Evolutionary conservation across 768 basidiomycete species (phyloP).

Genomic region (Amanita molliuscula): DNA sequence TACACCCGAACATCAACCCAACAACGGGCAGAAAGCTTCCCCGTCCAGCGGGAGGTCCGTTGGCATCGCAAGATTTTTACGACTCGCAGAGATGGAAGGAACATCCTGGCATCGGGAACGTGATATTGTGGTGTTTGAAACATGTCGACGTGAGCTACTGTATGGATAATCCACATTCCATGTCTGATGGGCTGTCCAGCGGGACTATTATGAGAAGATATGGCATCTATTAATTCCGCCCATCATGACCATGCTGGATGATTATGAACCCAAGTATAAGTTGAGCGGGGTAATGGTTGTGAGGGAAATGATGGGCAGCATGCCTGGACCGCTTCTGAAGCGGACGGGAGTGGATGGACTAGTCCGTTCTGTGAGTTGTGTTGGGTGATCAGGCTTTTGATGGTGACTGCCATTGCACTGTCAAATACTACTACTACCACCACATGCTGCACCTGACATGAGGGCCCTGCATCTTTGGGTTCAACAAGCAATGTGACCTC

Average conservation of each 20-base stretch:
- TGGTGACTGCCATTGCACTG: too few species aligned
- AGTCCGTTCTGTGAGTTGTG: slow-evolving; percentile 44
- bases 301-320: slow-evolving; percentile 41
- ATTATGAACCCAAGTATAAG: slow-evolving; percentile 64
- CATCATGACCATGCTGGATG: slow-evolving; percentile 70
- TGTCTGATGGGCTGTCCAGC: slow-evolving; percentile 23
- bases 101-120: slow-evolving; percentile 42
- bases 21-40: slow-evolving; percentile 54
- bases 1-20: slow-evolving; percentile 58
- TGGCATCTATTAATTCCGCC: slow-evolving; percentile 80
- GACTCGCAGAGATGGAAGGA: slow-evolving; percentile 68
- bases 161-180: too few species aligned
- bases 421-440: too few species aligned
- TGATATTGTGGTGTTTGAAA: slow-evolving; percentile 59
- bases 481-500: too few species aligned
- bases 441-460: too few species aligned
- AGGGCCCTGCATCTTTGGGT: too few species aligned
- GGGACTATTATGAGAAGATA: slow-evolving; percentile 43
- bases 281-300: slow-evolving; percentile 49
- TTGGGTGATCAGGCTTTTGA: too few species aligned
- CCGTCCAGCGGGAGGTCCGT: slow-evolving; percentile 51
- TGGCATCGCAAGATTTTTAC: slow-evolving; percentile 59
- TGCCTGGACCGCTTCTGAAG: slow-evolving; percentile 47
- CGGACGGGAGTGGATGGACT: slow-evolving; percentile 69
- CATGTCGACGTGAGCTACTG: slow-evolving; percentile 40